Percentiles rank a stretch among this genome's conserved stretches.
Conservation (phyloP, 73 alveolate genomes). For the Paramecium biaurelia region DNA sequence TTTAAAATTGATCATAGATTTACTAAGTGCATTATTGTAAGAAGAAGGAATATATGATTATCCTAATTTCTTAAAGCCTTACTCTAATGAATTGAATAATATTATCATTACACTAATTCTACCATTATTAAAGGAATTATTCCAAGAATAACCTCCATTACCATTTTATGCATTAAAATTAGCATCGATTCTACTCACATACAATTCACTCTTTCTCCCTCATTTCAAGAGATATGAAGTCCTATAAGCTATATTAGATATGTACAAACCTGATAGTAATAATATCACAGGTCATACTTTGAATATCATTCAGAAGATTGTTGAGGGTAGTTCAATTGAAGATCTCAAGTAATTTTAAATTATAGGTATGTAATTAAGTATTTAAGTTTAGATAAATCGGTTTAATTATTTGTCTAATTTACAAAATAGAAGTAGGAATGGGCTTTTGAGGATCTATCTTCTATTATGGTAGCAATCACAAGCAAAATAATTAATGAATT, state of each 20-base stretch:
- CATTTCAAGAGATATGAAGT: neutral
- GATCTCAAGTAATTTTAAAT: neutral
- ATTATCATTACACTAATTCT: conserved; percentile 67
- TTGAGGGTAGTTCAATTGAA: conserved; percentile 20
- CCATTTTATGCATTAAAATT: conserved; percentile 62
- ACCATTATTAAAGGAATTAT: conserved; percentile 49
- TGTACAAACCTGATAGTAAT: neutral
- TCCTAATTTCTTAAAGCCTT: conserved; percentile 66
- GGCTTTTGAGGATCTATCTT: conserved; percentile 21
- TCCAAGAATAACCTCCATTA: conserved; percentile 55
- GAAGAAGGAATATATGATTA: conserved; percentile 79
- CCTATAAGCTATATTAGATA: neutral
- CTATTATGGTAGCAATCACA: neutral
- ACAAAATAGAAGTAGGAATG: neutral
- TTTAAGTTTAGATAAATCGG: neutral
- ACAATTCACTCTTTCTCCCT: conserved; percentile 7
- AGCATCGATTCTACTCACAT: neutral
- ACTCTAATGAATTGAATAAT: conserved; percentile 73
- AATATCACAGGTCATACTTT: conserved; percentile 46
- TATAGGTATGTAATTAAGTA: neutral
- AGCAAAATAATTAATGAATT: neutral
- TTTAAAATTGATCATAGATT: conserved; percentile 83
- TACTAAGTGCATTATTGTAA: conserved; percentile 72
- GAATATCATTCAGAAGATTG: neutral
- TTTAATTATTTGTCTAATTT: neutral